Evolutionary conservation across 495 filamentous ascomycete species (phyloP).

Genomic region (Xylaria grammica): DNA sequence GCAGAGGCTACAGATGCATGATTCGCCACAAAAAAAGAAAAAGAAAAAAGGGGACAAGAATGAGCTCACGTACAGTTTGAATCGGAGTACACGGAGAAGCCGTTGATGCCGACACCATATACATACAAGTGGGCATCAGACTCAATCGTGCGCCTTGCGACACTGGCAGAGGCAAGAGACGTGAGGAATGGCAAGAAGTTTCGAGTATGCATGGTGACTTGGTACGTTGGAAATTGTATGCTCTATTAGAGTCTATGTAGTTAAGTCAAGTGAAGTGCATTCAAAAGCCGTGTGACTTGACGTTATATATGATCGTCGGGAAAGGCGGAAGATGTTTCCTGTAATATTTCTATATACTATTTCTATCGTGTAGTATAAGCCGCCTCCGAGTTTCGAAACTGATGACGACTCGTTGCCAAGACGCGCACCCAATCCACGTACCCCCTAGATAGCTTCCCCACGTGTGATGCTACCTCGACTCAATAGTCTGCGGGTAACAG

Average conservation of each 20-base stretch:
- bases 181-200: not conserved
- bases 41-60: not conserved
- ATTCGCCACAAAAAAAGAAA: not conserved
- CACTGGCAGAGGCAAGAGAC: not conserved
- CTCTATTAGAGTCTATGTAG: not conserved
- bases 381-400: not conserved
- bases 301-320: not conserved
- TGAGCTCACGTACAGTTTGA: slow-evolving; percentile 5
- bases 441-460: not conserved
- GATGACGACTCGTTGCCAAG: not conserved
- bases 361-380: not conserved
- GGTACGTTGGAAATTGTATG: not conserved
- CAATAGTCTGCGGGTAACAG: not conserved
- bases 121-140: not conserved
- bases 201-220: not conserved
- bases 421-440: slow-evolving; percentile 5
- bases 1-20: not conserved
- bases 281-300: not conserved
- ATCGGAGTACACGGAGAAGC: slow-evolving; percentile 1
- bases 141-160: not conserved
- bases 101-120: slow-evolving; percentile 6
- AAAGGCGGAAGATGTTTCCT: not conserved
- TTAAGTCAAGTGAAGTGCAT: not conserved
- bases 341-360: not conserved
- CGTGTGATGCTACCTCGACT: not conserved